Conservation (phyloP, 805 yeast genomes). For the Kodamaea lidongshanica region DNA sequence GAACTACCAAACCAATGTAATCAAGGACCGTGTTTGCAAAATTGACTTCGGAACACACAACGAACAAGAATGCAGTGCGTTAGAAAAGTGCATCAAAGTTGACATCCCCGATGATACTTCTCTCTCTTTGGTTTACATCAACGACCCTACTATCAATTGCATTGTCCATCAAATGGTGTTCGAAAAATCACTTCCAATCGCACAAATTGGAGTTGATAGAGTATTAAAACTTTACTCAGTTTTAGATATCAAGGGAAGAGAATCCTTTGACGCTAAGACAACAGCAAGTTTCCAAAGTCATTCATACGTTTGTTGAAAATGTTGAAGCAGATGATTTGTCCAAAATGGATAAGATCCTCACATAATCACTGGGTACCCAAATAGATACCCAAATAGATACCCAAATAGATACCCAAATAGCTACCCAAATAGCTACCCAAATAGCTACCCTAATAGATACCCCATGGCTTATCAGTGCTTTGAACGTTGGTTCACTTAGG, state of each 20-base stretch:
- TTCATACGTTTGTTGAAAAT: conserved; percentile 43
- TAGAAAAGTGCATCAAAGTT: conserved; percentile 27
- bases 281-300: conserved; percentile 47
- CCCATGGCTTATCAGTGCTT: conserved; percentile 44
- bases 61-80: conserved; percentile 18
- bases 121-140: conserved; percentile 66
- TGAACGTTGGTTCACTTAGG: conserved; percentile 46
- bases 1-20: too few species aligned
- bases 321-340: conserved; percentile 37
- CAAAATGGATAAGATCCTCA: conserved; percentile 49
- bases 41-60: conserved; percentile 27
- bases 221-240: conserved; percentile 38
- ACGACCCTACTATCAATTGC: conserved; percentile 60
- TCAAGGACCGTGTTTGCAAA: too few species aligned
- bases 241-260: conserved; percentile 52
- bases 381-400: too few species aligned
- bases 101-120: conserved; percentile 62
- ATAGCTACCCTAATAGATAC: too few species aligned
- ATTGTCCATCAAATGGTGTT: conserved; percentile 56
- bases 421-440: too few species aligned
- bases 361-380: conserved; percentile 60
- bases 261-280: conserved; percentile 73
- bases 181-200: conserved; percentile 54
- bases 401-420: too few species aligned
- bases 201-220: too few species aligned